Percentiles rank a stretch among this genome's conserved stretches.
Evolutionary conservation across 306 rosid genomes (phyloP).

Genomic region (Astragalus membranaceus): DNA sequence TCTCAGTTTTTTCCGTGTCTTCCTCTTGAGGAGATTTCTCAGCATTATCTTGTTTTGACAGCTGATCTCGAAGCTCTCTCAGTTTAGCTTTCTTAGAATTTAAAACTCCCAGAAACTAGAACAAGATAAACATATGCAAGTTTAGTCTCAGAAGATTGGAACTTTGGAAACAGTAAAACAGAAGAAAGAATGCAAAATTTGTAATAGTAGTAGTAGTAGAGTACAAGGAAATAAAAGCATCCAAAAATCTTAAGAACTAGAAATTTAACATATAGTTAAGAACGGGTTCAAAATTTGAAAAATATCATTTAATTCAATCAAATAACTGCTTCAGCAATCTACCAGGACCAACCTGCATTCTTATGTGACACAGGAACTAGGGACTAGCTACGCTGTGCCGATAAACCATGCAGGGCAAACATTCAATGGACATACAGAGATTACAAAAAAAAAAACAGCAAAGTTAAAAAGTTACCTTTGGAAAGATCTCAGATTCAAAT

Average conservation of each 20-base stretch:
- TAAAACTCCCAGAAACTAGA: constrained; percentile 75
- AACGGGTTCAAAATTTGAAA: neutral
- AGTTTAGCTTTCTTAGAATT: constrained; percentile 81
- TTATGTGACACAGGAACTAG: neutral
- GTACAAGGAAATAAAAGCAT: neutral
- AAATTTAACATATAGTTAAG: neutral
- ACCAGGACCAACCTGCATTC: neutral
- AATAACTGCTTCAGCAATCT: neutral
- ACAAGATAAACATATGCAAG: constrained; percentile 23
- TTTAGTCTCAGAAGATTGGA: constrained; percentile 4
- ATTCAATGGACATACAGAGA: neutral
- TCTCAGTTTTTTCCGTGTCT: constrained; percentile 70
- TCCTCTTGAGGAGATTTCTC: constrained; percentile 56
- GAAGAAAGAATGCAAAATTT: neutral
- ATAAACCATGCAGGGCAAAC: neutral
- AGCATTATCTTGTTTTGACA: constrained; percentile 29
- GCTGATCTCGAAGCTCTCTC: constrained; percentile 65
- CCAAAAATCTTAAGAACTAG: neutral
- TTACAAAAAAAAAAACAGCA: neutral
- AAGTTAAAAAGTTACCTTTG: constrained; percentile 46
- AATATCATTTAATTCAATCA: neutral
- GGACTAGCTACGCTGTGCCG: neutral
- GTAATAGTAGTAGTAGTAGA: neutral
- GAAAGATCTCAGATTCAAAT: constrained; percentile 64
- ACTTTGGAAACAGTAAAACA: neutral